Percentiles rank a stretch among this genome's conserved stretches.
Conservation (phyloP, 352 stramenopile species). For the Thalassiosira mediterranea region DNA sequence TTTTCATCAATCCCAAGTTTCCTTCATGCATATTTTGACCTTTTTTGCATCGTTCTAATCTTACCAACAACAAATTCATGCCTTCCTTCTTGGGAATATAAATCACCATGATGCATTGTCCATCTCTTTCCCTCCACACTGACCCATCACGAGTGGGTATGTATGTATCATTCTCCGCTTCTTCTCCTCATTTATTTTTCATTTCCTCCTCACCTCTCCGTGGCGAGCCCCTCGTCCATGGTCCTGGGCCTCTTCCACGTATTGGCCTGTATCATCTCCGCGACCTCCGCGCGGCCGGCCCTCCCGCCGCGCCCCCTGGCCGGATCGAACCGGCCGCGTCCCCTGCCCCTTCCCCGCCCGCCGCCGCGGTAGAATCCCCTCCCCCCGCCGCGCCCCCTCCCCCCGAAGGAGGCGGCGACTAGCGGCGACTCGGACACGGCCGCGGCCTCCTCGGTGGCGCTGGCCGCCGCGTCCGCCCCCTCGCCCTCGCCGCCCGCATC, state of each 20-base stretch:
- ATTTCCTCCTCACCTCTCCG: too few species aligned
- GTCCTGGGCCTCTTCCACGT: constrained; percentile 49
- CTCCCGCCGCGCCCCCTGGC: constrained; percentile 13
- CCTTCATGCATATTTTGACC: too few species aligned
- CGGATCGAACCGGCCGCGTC: too few species aligned
- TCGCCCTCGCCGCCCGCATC: not conserved
- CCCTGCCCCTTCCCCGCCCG: constrained; percentile 4
- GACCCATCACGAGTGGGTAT: too few species aligned
- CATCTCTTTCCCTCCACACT: too few species aligned
- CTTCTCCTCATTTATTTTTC: too few species aligned
- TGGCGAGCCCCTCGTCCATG: constrained; percentile 47
- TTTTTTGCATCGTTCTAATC: too few species aligned
- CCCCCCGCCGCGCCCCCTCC: constrained; percentile 20
- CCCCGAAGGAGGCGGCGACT: constrained; percentile 40
- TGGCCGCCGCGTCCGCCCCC: constrained; percentile 4
- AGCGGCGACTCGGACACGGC: constrained; percentile 55
- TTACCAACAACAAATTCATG: too few species aligned
- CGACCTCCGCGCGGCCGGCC: constrained; percentile 34
- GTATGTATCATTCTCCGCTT: too few species aligned
- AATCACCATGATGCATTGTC: too few species aligned
- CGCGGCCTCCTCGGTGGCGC: constrained; percentile 40
- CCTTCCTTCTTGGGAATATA: too few species aligned
- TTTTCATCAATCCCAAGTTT: too few species aligned
- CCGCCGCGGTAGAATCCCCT: constrained; percentile 14
- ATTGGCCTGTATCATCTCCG: constrained; percentile 38